Percentiles rank a stretch among this genome's conserved stretches.
Conservation (phyloP, 1,284 basidiomycete species). For the Sporisorium scitamineum region DNA sequence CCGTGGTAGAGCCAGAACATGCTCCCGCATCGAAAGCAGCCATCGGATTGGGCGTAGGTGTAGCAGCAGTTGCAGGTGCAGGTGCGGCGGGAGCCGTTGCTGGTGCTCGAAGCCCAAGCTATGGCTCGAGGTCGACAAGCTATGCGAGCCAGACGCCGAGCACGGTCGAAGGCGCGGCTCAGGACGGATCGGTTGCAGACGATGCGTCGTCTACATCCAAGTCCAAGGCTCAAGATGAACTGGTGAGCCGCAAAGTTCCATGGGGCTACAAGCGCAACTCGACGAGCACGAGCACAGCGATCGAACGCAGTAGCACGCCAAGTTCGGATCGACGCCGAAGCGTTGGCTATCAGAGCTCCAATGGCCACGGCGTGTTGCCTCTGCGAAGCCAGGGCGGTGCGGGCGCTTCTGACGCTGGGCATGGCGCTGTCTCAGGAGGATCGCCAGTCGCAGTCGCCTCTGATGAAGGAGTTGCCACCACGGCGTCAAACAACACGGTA, state of each 20-base stretch:
- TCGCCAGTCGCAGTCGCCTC: slow-evolving; percentile 3
- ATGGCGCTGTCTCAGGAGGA: not conserved
- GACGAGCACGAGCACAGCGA: slow-evolving; percentile 12
- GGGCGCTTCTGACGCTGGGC: slow-evolving; percentile 21
- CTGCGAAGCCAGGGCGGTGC: slow-evolving; percentile 7
- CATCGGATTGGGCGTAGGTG: slow-evolving; percentile 20
- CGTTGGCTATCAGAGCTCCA: slow-evolving; percentile 40
- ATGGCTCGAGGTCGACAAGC: slow-evolving; percentile 35
- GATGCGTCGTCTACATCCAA: slow-evolving; percentile 33
- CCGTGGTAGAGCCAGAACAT: slow-evolving; percentile 21
- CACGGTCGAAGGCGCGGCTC: slow-evolving; percentile 11
- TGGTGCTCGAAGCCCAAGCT: slow-evolving; percentile 22
- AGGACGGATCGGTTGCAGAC: slow-evolving; percentile 19
- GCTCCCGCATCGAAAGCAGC: not conserved
- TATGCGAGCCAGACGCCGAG: slow-evolving; percentile 30
- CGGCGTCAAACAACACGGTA: not conserved
- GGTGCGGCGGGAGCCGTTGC: slow-evolving; percentile 13
- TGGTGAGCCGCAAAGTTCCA: slow-evolving; percentile 60
- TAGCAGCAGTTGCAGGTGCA: slow-evolving; percentile 14
- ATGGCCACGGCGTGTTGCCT: slow-evolving; percentile 28
- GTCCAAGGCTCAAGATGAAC: slow-evolving; percentile 29
- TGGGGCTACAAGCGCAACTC: slow-evolving; percentile 58
- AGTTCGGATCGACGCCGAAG: slow-evolving; percentile 43
- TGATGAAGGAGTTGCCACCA: slow-evolving; percentile 9
- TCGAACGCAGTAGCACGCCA: slow-evolving; percentile 38